These are phyloP conservation scores for Cytidiella melzeri DNA, from an alignment of 768 basidiomycete species.

Conservation along the genomic window DNA sequence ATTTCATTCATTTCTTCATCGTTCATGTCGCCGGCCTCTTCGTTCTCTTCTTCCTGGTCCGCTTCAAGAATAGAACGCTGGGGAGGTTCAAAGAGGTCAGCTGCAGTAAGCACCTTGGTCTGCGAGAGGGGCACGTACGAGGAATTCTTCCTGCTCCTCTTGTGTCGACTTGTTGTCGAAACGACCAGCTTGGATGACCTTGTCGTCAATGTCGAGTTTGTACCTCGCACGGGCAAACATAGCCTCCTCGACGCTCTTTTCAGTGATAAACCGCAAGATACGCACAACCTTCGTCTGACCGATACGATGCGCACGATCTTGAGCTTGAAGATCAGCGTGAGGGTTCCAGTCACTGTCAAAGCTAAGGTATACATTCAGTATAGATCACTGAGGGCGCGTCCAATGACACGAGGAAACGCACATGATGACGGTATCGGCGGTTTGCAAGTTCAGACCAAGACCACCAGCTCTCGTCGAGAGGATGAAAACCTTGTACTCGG, in stretches of 20 bases:
- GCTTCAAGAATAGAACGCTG: conserved; percentile 88
- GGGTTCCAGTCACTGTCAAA: conserved; percentile 62
- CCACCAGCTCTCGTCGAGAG: conserved; percentile 92
- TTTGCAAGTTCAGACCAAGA: conserved; percentile 90
- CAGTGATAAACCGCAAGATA: conserved; percentile 94
- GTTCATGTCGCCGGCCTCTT: conserved; percentile 88
- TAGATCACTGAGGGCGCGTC: no score
- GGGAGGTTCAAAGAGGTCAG: conserved; percentile 12
- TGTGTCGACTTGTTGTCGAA: conserved; percentile 99
- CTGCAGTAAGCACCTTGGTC: no score
- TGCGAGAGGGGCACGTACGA: conserved; percentile 44
- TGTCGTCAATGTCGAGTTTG: conserved; percentile 98
- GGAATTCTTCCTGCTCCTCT: conserved; percentile 93
- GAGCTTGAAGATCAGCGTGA: conserved; percentile 97
- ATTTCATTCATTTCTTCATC: conserved; percentile 94
- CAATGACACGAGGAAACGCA: conserved; percentile 33
- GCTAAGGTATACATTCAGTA: conserved; percentile 1
- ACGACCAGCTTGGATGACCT: conserved; percentile 98
- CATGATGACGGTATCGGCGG: conserved; percentile 96
- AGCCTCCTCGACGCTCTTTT: conserved; percentile 97
- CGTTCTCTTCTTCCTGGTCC: conserved; percentile 85
- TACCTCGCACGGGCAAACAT: conserved; percentile 93
- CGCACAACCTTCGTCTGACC: conserved; percentile 98
- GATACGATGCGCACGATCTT: conserved; percentile 99
- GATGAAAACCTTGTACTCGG: conserved; percentile 88